Evolutionary conservation across 176 grass and related monocot species (phyloP).

Genomic region (Hsuehochloa calcarea): DNA sequence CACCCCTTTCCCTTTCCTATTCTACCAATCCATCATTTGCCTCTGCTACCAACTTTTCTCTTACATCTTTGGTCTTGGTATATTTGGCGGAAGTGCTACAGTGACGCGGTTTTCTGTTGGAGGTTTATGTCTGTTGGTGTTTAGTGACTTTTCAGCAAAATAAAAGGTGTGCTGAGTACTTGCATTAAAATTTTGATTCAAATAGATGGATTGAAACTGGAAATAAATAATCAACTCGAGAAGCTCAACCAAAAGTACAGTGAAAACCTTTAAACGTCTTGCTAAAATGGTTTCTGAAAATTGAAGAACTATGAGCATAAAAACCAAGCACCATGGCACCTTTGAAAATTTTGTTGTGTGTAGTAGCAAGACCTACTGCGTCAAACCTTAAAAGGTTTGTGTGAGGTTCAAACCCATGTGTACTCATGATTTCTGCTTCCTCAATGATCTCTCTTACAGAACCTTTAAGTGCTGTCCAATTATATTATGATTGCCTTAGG

Average conservation of each 20-base stretch:
- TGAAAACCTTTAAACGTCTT: not conserved
- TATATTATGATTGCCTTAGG: not conserved
- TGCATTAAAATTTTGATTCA: not conserved
- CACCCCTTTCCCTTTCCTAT: conserved; percentile 3
- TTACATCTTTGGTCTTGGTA: not conserved
- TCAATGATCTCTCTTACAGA: not conserved
- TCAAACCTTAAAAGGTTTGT: not conserved
- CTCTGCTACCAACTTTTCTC: not conserved
- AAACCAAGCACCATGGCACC: not conserved
- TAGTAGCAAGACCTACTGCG: not conserved
- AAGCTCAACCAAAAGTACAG: not conserved
- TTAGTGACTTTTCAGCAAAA: not conserved
- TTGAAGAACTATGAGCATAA: not conserved
- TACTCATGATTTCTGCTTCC: not conserved
- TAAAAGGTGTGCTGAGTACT: not conserved
- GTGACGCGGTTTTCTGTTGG: not conserved
- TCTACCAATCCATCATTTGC: conserved; percentile 29
- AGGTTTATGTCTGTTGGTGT: not conserved
- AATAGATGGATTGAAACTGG: not conserved
- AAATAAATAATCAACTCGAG: not conserved
- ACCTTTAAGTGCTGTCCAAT: not conserved
- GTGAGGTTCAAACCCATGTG: not conserved
- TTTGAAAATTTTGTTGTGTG: not conserved
- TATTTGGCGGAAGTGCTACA: not conserved
- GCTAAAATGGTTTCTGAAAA: not conserved